phyloP scores from a whole-genome alignment of 768 basidiomycete genomes.

The Agrocybe pediades region DNA sequence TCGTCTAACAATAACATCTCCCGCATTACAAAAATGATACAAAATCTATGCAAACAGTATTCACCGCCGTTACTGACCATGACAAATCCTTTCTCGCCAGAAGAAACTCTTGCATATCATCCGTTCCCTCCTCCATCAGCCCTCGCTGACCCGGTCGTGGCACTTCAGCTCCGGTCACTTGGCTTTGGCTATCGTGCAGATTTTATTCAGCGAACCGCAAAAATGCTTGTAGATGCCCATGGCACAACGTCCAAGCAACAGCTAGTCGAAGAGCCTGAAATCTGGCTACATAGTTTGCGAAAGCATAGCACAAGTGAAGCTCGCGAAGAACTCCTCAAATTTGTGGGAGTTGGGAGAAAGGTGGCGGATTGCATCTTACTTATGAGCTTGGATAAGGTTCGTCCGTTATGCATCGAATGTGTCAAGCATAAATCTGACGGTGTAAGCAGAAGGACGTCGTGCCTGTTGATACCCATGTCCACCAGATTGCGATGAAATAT shows the following conservation, averaged over 20 bases:
- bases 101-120: slow-evolving; percentile 52
- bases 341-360: slow-evolving; percentile 93
- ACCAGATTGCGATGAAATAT: slow-evolving; percentile 83
- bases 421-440: slow-evolving; percentile 1
- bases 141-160: slow-evolving; percentile 60
- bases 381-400: slow-evolving; percentile 90
- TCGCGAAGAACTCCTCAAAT: slow-evolving; percentile 72
- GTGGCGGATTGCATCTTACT: slow-evolving; percentile 94
- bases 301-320: slow-evolving; percentile 53
- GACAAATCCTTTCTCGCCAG: slow-evolving; percentile 30
- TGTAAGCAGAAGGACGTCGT: slow-evolving; percentile 71
- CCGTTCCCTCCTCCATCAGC: slow-evolving; percentile 83
- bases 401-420: slow-evolving; percentile 1
- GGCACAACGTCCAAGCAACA: slow-evolving; percentile 23
- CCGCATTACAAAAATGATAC: slow-evolving; percentile 93
- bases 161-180: slow-evolving; percentile 67
- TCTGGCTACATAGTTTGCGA: slow-evolving; percentile 62
- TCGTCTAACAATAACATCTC: slow-evolving; percentile 96
- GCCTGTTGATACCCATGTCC: slow-evolving; percentile 95
- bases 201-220: slow-evolving; percentile 83
- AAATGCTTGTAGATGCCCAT: slow-evolving; percentile 69
- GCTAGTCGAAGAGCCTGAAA: slow-evolving; percentile 50
- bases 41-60: slow-evolving; percentile 75
- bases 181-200: slow-evolving; percentile 97
- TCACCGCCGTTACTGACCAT: slow-evolving; percentile 66